phyloP scores from a whole-genome alignment of 139 green algal species.

The Chlorella sp. region DNA sequence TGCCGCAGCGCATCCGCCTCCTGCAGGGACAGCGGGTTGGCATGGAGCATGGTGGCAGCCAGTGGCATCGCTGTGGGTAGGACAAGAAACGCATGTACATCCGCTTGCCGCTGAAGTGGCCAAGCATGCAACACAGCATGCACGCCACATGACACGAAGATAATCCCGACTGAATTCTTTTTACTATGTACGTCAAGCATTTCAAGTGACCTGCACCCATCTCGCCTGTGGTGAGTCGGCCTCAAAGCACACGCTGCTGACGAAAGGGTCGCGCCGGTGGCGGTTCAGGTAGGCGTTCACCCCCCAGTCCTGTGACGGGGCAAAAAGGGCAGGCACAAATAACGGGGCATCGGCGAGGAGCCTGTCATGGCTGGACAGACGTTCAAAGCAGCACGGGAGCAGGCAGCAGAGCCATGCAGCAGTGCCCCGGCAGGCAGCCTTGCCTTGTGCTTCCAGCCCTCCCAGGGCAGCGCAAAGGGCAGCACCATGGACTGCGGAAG shows the following conservation, averaged over 20 bases:
- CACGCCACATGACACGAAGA: not conserved
- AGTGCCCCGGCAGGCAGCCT: not conserved
- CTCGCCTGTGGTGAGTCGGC: constrained; percentile 6
- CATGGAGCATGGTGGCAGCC: too few species aligned
- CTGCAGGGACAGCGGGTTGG: not conserved
- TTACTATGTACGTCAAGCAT: not conserved
- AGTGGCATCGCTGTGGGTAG: too few species aligned
- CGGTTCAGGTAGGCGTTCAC: constrained; percentile 3
- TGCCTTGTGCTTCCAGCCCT: constrained; percentile 3
- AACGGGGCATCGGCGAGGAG: not conserved
- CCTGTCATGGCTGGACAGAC: too few species aligned
- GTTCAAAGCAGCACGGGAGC: too few species aligned
- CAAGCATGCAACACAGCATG: not conserved
- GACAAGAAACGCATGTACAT: not conserved
- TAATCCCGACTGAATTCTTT: too few species aligned
- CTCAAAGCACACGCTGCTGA: constrained; percentile 14
- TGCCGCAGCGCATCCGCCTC: constrained; percentile 13
- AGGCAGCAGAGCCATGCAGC: too few species aligned
- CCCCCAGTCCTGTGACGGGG: not conserved
- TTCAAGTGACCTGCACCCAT: not conserved
- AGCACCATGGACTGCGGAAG: not conserved
- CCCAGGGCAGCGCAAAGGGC: constrained; percentile 8
- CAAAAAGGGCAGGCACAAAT: not conserved
- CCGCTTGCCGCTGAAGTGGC: not conserved
- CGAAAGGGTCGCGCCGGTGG: constrained; percentile 11